Evolutionary conservation across 768 basidiomycete species (phyloP).

Genomic region (Leccinellum rugosiceps): DNA sequence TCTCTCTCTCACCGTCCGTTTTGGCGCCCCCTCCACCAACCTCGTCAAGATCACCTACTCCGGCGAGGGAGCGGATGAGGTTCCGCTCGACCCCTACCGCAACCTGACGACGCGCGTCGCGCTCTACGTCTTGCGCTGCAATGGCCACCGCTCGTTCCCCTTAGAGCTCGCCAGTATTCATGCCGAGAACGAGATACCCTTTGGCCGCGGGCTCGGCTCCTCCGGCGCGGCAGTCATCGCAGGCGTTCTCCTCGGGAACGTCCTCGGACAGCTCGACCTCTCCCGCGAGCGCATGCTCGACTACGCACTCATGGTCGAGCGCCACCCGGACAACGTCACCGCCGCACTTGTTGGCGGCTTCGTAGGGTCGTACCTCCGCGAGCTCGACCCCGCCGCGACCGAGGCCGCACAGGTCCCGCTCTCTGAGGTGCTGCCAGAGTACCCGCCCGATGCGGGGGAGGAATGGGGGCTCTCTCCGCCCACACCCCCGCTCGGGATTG

Average conservation of each 20-base stretch:
- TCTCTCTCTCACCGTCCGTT: constrained; percentile 68
- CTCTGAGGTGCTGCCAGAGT: constrained; percentile 94
- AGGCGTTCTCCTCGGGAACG: constrained; percentile 85
- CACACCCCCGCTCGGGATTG: constrained; percentile 83
- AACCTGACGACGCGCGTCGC: constrained; percentile 97
- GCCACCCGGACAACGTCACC: constrained; percentile 98
- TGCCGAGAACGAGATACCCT: constrained; percentile 91
- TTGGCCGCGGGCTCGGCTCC: constrained; percentile 95
- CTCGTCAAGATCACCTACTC: constrained; percentile 70
- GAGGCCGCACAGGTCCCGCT: constrained; percentile 88
- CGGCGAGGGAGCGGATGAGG: constrained; percentile 88
- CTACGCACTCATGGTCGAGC: constrained; percentile 97
- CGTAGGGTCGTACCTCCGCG: constrained; percentile 92
- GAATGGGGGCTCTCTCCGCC: constrained; percentile 91
- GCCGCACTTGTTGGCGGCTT: constrained; percentile 97
- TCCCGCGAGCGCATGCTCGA: constrained; percentile 76
- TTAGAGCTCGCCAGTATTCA: constrained; percentile 64
- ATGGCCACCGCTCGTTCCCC: constrained; percentile 72
- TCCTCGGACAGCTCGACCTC: constrained; percentile 73
- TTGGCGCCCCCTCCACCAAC: constrained; percentile 35
- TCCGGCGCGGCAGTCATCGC: constrained; percentile 99
- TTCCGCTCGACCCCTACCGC: constrained; percentile 92
- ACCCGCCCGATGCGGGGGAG: constrained; percentile 87
- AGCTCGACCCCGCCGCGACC: constrained; percentile 77
- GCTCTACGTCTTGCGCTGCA: constrained; percentile 94